Conservation (phyloP, 2,329 filamentous ascomycete species). For the Beauveria bassiana region DNA sequence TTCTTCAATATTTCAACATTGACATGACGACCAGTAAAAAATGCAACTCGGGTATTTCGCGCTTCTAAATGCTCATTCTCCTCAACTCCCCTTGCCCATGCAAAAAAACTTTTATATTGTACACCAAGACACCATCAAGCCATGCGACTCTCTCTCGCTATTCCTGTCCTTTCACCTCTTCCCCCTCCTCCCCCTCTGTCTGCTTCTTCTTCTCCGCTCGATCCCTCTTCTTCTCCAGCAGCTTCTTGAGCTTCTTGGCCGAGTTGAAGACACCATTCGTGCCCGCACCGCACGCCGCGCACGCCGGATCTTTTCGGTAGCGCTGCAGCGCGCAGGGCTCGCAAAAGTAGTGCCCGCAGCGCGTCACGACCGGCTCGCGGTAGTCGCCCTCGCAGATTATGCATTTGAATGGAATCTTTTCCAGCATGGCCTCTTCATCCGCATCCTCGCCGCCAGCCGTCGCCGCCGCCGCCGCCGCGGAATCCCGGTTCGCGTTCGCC, state of each 20-base stretch:
- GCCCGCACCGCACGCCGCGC: constrained; percentile 75
- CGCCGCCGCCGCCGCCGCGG: constrained; percentile 19
- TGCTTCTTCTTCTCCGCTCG: constrained; percentile 50
- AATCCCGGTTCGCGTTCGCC: constrained; percentile 48
- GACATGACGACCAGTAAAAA: not conserved
- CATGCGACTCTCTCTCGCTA: not conserved
- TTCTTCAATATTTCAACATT: too few species aligned
- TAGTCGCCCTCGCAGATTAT: constrained; percentile 78
- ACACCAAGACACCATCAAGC: not conserved
- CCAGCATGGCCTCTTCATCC: constrained; percentile 63
- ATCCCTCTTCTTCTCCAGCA: constrained; percentile 67
- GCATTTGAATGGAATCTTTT: constrained; percentile 84
- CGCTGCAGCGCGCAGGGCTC: constrained; percentile 79
- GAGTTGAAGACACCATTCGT: constrained; percentile 87
- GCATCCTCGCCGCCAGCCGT: constrained; percentile 35
- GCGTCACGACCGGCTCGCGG: constrained; percentile 72
- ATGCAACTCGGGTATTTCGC: constrained; percentile 2
- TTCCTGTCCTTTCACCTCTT: constrained; percentile 17
- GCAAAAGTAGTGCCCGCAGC: constrained; percentile 95
- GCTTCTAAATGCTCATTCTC: not conserved
- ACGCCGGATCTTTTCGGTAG: constrained; percentile 80
- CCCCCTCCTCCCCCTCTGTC: constrained; percentile 44
- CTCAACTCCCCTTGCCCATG: not conserved
- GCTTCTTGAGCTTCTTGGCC: constrained; percentile 72
- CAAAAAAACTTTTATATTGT: not conserved